Evolutionary conservation across 352 stramenopile species (phyloP).

Genomic region (Phytophthora quininea): DNA sequence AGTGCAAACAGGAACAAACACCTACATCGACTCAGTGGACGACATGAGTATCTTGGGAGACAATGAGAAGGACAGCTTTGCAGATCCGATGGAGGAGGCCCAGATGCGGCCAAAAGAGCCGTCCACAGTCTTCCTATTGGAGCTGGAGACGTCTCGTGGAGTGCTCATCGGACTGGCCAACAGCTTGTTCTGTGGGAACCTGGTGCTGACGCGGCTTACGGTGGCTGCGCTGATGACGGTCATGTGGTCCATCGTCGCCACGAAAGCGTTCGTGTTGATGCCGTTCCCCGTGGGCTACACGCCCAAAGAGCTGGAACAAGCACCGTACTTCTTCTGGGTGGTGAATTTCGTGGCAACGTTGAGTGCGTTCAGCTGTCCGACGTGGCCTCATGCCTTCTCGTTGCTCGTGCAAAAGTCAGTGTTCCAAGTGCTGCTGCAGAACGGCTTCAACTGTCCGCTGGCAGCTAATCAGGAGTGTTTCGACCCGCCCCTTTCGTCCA

Average conservation of each 20-base stretch:
- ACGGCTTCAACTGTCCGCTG: constrained; percentile 44
- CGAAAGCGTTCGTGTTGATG: constrained; percentile 24
- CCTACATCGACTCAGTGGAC: constrained; percentile 22
- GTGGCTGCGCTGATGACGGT: constrained; percentile 29
- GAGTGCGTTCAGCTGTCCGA: constrained; percentile 42
- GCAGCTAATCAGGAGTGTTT: constrained; percentile 14
- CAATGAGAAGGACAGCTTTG: constrained; percentile 45
- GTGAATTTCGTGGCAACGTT: constrained; percentile 40
- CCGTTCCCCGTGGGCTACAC: constrained; percentile 41
- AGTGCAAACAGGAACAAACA: constrained; percentile 20
- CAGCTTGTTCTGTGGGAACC: constrained; percentile 35
- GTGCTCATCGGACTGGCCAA: constrained; percentile 32
- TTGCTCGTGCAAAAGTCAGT: constrained; percentile 45
- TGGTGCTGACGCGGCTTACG: constrained; percentile 27
- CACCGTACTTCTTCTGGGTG: constrained; percentile 47
- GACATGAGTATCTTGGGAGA: constrained; percentile 27
- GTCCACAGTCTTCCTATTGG: constrained; percentile 29
- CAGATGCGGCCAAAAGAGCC: constrained; percentile 26
- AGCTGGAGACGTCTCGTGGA: constrained; percentile 31
- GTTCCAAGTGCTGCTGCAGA: constrained; percentile 49
- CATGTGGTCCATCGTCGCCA: constrained; percentile 39
- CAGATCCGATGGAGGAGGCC: constrained; percentile 28
- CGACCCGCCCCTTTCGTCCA: constrained; percentile 32
- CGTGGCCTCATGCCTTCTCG: constrained; percentile 31
- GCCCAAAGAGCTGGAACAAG: constrained; percentile 31